phyloP scores from a whole-genome alignment of 2,329 filamentous ascomycete genomes.

The Nannizziopsis arthrosporioides region DNA sequence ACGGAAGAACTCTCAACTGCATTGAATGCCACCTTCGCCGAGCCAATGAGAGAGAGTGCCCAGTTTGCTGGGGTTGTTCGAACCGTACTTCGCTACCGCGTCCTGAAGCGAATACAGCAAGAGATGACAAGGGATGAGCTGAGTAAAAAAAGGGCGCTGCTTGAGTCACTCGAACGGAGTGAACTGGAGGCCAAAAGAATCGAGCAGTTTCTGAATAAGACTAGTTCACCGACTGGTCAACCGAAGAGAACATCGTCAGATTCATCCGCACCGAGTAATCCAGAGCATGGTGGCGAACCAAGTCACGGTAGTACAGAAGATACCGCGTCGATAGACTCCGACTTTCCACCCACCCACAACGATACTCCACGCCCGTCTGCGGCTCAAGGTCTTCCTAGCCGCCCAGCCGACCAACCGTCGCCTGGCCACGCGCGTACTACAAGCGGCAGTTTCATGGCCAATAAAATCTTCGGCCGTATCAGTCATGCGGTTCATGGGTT shows the following conservation, averaged over 20 bases:
- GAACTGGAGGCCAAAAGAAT: conserved; percentile 87
- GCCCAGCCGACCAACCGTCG: conserved; percentile 25
- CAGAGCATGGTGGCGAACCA: conserved; percentile 31
- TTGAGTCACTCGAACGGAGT: conserved; percentile 85
- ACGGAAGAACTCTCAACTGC: conserved; percentile 82
- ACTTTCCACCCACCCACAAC: conserved; percentile 82
- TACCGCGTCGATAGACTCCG: conserved; percentile 83
- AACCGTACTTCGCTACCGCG: conserved; percentile 73
- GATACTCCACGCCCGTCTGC: conserved; percentile 57
- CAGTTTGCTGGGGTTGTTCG: conserved; percentile 94
- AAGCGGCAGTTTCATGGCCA: conserved; percentile 85
- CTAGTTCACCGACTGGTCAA: conserved; percentile 41
- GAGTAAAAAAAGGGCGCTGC: conserved; percentile 66
- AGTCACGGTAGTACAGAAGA: conserved; percentile 56
- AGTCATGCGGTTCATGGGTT: conserved; percentile 94
- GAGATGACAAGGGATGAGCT: conserved; percentile 94
- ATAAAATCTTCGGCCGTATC: conserved; percentile 83
- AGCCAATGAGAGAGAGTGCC: conserved; percentile 94
- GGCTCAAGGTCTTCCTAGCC: conserved; percentile 53
- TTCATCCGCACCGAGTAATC: conserved; percentile 38
- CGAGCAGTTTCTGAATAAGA: conserved; percentile 71
- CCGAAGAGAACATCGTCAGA: conserved; percentile 57
- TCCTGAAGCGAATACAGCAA: conserved; percentile 89
- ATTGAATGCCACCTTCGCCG: conserved; percentile 86
- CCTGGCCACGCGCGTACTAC: conserved; percentile 64